Conservation (phyloP, 257 asterid genomes). For the Capsicum chinense region DNA sequence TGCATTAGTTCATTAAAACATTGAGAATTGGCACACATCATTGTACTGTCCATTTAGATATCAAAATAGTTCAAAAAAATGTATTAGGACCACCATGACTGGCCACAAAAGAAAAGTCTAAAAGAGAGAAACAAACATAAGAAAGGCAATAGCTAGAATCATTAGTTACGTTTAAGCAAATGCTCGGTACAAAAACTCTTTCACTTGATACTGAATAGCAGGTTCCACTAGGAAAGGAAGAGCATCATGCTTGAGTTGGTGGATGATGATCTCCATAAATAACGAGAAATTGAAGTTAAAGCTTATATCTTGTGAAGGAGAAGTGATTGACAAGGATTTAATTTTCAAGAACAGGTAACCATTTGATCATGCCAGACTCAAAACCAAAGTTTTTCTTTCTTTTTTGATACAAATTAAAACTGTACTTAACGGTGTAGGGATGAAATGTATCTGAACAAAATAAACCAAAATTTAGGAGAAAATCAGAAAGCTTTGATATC, state of each 20-base stretch:
- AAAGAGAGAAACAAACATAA: background rate
- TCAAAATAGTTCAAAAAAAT: background rate
- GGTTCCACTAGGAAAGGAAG: background rate
- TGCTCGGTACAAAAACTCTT: background rate
- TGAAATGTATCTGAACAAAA: too few relatives aligned
- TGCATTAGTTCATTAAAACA: conserved; percentile 48
- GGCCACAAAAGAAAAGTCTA: background rate
- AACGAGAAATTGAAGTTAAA: conserved; percentile 13
- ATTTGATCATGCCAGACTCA: too few relatives aligned
- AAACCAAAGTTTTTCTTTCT: too few relatives aligned
- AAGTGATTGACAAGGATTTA: background rate
- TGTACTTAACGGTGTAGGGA: too few relatives aligned
- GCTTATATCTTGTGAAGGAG: conserved; percentile 18
- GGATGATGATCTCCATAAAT: conserved; percentile 6
- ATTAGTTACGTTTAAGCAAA: conserved; percentile 1
- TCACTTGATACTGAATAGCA: background rate
- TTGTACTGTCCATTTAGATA: background rate
- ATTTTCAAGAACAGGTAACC: background rate
- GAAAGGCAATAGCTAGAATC: background rate
- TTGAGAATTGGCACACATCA: background rate
- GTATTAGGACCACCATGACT: conserved; percentile 3
- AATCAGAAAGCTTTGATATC: too few relatives aligned
- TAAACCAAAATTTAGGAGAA: too few relatives aligned
- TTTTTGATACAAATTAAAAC: too few relatives aligned
- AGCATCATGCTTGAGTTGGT: conserved; percentile 13